Percentiles rank a stretch among this genome's conserved stretches.
Evolutionary conservation across 1,139 yeast genomes (phyloP).

Genomic region (Suhomyces terraborum): DNA sequence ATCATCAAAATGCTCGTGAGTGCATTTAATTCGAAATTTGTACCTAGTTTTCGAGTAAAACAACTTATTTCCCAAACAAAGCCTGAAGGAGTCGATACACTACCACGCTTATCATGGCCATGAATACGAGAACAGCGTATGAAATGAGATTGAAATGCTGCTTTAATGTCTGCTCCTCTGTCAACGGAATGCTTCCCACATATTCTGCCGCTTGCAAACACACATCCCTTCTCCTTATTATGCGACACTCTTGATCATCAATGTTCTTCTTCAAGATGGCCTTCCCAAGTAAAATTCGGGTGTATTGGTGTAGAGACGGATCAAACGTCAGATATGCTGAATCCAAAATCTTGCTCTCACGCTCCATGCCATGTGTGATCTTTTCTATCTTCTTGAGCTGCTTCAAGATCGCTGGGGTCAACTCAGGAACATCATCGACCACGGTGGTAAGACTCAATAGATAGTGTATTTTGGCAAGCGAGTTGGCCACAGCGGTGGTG

Average conservation of each 20-base stretch:
- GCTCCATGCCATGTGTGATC: conserved; percentile 41
- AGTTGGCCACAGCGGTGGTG: conserved; percentile 31
- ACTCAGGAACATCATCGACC: conserved; percentile 29
- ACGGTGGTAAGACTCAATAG: conserved; percentile 33
- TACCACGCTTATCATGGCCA: conserved; percentile 14
- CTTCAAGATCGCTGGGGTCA: conserved; percentile 27
- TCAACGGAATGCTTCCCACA: conserved; percentile 43
- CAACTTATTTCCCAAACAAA: conserved; percentile 5
- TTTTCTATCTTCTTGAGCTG: conserved; percentile 41
- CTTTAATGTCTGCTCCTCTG: conserved; percentile 12
- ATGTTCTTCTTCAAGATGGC: conserved; percentile 45
- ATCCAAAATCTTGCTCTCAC: conserved; percentile 33
- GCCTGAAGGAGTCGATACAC: conserved; percentile 11
- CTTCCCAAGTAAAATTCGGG: conserved; percentile 42
- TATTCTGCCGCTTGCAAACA: conserved; percentile 48
- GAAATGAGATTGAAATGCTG: conserved; percentile 7
- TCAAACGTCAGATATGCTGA: conserved; percentile 34
- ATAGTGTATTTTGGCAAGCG: conserved; percentile 29
- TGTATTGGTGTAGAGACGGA: conserved; percentile 40
- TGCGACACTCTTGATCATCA: conserved; percentile 32
- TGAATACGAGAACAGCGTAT: conserved; percentile 9
- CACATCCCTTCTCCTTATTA: conserved; percentile 40
- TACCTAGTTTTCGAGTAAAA: too few species aligned
- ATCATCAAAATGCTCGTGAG: too few species aligned
- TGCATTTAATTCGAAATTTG: background rate